Conservation (phyloP, 768 basidiomycete genomes). For the Lactarius pseudohatsudake region DNA sequence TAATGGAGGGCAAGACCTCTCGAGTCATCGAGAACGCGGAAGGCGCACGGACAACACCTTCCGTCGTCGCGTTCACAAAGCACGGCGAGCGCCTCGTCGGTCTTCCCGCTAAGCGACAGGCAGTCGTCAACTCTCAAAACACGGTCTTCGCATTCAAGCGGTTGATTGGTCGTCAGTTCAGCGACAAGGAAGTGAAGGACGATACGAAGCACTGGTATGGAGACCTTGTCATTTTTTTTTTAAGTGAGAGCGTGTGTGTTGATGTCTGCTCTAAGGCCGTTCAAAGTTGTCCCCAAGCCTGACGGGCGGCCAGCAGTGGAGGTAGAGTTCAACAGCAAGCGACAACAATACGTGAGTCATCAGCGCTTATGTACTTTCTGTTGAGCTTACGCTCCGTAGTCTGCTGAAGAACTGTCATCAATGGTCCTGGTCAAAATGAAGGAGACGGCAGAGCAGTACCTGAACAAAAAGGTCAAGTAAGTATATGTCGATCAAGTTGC, state of each 20-base stretch:
- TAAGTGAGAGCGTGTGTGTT: not conserved
- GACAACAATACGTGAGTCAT: constrained; percentile 68
- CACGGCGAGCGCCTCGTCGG: constrained; percentile 96
- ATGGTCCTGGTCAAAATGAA: constrained; percentile 93
- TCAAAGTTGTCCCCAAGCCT: constrained; percentile 66
- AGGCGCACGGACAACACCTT: constrained; percentile 97
- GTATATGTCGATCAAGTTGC: constrained; percentile 37
- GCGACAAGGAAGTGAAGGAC: constrained; percentile 89
- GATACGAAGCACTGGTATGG: constrained; percentile 83
- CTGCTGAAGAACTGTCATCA: constrained; percentile 81
- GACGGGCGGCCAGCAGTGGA: constrained; percentile 80
- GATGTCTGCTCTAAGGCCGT: constrained; percentile 54
- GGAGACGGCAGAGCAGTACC: constrained; percentile 90
- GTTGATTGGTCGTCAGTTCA: constrained; percentile 90
- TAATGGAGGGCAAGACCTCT: constrained; percentile 95
- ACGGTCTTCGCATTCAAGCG: constrained; percentile 95
- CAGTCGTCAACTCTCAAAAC: constrained; percentile 92
- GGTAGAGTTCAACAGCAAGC: constrained; percentile 85
- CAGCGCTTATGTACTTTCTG: not conserved
- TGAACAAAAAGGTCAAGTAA: constrained; percentile 93
- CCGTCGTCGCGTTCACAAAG: constrained; percentile 98
- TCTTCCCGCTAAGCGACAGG: constrained; percentile 95
- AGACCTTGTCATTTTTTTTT: not conserved
- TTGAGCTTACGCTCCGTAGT: constrained; percentile 46
- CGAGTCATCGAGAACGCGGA: constrained; percentile 97